Base-by-base conservation (phyloP, 306 rosid genomes). In the Trichosanthes cucumerina region DNA sequence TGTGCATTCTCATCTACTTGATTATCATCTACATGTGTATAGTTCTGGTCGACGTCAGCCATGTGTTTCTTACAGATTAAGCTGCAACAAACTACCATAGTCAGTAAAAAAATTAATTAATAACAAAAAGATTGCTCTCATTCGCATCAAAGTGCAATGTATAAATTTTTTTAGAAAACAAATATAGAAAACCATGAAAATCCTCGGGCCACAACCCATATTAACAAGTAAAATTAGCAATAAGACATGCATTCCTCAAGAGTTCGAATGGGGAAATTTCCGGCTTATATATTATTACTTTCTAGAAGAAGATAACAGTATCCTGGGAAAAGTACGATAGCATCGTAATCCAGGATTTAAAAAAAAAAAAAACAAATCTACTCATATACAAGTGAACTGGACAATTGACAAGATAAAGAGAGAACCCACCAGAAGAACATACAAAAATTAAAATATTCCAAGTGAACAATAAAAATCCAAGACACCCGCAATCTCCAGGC, bases 1-100 rank as follows among this genome's bases (percentile, higher is more conserved):
- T 83, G 77, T 14, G 54, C 26, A 66, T 53, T 53, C 58, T 76
- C 81, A 19, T 64, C 78, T 41, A 69, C 36, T 47, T 83, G 47
- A 14, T 28, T 36, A 75, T 57, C 52, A 2, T 86, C 95, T 33
- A 84, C 80, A 23, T 74, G 86, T 49, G 70, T 81, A 49, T 57
- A 70, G 81, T 56, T 83, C 79, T 87, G 86, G 46, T 89, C 97
- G 58, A 81, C 88, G 54, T 90, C 93, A 38, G 90, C 98, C 98
- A 93, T 93, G 68, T 50, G 58, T 53, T 53, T 16, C 77, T 73
- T 73, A 50, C 24, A 74, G 78, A 74, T 31, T 11, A 52, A 50
- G 14, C 78, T 74, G 78, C 63, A 28, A 47, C 23, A 59, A 28
- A 64, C 63, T 77, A 49, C 0, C 56, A 0, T 26, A 54, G 3